These are phyloP conservation scores for Wallacemonas sp. DNA, from an alignment of 208 protist species.

Conservation along the genomic window DNA sequence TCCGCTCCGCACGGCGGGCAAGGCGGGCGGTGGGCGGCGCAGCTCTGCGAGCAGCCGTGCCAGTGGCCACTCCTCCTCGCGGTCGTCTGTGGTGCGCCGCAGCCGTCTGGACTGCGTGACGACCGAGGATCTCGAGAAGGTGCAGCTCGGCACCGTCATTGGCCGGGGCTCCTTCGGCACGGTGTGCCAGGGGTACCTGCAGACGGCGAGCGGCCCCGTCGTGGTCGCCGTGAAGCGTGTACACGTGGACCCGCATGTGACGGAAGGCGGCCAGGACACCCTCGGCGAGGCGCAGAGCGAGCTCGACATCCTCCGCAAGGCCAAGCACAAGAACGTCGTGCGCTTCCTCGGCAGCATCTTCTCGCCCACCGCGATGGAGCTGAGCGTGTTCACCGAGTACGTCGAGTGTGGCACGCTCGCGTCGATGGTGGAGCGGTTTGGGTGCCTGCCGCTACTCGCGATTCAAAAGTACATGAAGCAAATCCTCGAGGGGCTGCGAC, in stretches of 20 bases:
- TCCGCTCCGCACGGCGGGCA: constrained; percentile 16
- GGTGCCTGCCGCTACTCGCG: constrained; percentile 47
- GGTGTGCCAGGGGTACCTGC: constrained; percentile 55
- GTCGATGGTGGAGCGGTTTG: constrained; percentile 60
- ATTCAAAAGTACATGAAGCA: constrained; percentile 79
- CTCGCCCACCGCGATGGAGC: constrained; percentile 29
- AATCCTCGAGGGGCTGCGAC: constrained; percentile 60
- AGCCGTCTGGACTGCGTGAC: constrained; percentile 45
- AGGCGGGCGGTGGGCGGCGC: not conserved
- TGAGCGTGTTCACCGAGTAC: constrained; percentile 81
- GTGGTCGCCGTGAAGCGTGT: constrained; percentile 73
- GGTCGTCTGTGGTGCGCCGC: constrained; percentile 49
- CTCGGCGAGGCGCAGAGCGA: constrained; percentile 51
- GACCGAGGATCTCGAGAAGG: constrained; percentile 38
- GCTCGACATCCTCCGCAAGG: constrained; percentile 57
- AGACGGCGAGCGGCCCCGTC: constrained; percentile 36
- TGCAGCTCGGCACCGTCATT: constrained; percentile 53
- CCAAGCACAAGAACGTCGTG: constrained; percentile 74
- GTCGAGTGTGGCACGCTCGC: constrained; percentile 73
- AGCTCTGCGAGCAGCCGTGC: constrained; percentile 22
- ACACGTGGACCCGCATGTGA: constrained; percentile 28
- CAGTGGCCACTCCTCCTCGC: constrained; percentile 38
- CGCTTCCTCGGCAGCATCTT: constrained; percentile 66
- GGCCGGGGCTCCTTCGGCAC: constrained; percentile 66
- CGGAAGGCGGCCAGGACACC: constrained; percentile 21